Percentiles rank a stretch among this genome's conserved stretches.
Evolutionary conservation across 2,329 filamentous ascomycete genomes (phyloP).

Genomic region (Fusarium secorum): DNA sequence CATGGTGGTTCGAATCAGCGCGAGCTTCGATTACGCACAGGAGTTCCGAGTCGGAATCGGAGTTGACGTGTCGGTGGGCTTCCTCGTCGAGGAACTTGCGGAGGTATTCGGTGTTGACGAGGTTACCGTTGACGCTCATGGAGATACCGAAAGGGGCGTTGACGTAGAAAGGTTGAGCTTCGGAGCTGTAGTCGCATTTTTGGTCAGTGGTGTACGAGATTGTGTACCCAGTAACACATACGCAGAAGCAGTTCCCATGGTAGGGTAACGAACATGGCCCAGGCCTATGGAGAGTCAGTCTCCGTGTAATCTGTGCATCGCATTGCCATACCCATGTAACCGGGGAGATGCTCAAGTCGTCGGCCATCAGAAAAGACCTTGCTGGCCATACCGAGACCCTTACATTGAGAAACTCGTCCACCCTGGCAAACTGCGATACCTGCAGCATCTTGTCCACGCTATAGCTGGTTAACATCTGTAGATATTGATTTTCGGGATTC

Average conservation of each 20-base stretch:
- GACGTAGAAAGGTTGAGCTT: constrained; percentile 93
- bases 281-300: constrained; percentile 51
- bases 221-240: constrained; percentile 27
- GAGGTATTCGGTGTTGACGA: constrained; percentile 78
- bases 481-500: constrained; percentile 20
- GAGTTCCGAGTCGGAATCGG: constrained; percentile 78
- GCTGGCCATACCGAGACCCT: constrained; percentile 81
- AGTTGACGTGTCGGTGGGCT: constrained; percentile 87
- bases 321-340: constrained; percentile 72
- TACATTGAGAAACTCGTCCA: constrained; percentile 86
- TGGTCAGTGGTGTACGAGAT: not conserved
- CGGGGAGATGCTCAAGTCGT: constrained; percentile 66
- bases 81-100: constrained; percentile 76
- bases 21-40: constrained; percentile 11
- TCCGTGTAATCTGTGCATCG: not conserved
- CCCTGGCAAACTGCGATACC: constrained; percentile 82
- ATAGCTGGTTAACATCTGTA: constrained; percentile 41
- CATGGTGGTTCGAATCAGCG: not conserved
- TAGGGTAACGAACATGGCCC: constrained; percentile 88
- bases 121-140: constrained; percentile 78
- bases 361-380: constrained; percentile 81
- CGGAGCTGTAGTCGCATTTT: constrained; percentile 63
- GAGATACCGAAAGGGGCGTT: constrained; percentile 64
- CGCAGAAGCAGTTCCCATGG: constrained; percentile 76
- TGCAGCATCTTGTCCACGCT: constrained; percentile 87